A percentile compares a stretch with the other conserved stretches of the same genome.
These are phyloP conservation scores for Aspergillus viridinutans DNA, from an alignment of 2,329 filamentous ascomycete species.

Conservation along the genomic window DNA sequence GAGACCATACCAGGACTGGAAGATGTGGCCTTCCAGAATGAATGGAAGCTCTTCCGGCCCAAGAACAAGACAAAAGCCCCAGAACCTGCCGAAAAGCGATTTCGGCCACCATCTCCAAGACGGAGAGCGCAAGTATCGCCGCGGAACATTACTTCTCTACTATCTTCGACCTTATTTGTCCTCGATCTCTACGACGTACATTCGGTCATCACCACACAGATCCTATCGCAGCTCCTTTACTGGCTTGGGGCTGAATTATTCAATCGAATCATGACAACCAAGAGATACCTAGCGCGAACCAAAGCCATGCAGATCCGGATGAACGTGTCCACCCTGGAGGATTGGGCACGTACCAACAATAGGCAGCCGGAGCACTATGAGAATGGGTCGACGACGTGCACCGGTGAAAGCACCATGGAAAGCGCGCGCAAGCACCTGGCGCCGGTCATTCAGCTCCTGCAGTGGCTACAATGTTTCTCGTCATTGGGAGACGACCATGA, in stretches of 20 bases:
- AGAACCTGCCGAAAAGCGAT: conserved; percentile 84
- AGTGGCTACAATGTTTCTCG: conserved; percentile 98
- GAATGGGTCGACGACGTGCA: conserved; percentile 78
- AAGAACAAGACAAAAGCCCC: conserved; percentile 81
- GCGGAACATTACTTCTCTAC: conserved; percentile 88
- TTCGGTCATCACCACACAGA: conserved; percentile 89
- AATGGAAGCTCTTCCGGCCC: conserved; percentile 95
- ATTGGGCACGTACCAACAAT: conserved; percentile 93
- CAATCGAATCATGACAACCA: conserved; percentile 95
- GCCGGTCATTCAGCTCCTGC: conserved; percentile 86
- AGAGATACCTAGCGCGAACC: conserved; percentile 88
- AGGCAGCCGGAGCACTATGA: conserved; percentile 94
- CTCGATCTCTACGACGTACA: conserved; percentile 98
- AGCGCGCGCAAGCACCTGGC: conserved; percentile 78
- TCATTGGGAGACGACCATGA: conserved; percentile 87
- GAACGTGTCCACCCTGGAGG: conserved; percentile 92
- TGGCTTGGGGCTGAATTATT: conserved; percentile 96
- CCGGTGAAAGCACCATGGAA: conserved; percentile 82
- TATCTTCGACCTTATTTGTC: conserved; percentile 94
- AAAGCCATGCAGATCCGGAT: conserved; percentile 99
- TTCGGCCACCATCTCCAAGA: conserved; percentile 88
- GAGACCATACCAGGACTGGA: conserved; percentile 98
- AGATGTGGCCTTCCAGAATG: conserved; percentile 93
- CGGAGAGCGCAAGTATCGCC: conserved; percentile 87
- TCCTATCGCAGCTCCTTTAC: conserved; percentile 87